A percentile compares a stretch with the other conserved stretches of the same genome.
Conservation (phyloP, 768 basidiomycete species). For the Russula compacta region DNA sequence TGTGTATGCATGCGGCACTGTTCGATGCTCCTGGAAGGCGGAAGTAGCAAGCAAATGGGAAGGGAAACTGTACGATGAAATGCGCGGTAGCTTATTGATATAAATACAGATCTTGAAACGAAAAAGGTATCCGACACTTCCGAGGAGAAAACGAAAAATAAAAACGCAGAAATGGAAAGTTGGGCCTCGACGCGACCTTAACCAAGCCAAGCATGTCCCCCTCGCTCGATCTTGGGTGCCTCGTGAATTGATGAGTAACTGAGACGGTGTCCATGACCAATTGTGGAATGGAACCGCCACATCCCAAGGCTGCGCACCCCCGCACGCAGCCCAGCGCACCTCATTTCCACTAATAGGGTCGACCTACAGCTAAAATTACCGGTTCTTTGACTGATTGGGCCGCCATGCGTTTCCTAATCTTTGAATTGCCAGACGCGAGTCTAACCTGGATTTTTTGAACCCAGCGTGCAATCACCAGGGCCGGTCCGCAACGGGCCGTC, state of each 20-base stretch:
- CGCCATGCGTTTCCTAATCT: neutral
- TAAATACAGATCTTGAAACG: slow-evolving; percentile 16
- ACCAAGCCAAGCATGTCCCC: neutral
- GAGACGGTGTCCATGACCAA: slow-evolving; percentile 7
- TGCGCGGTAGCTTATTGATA: slow-evolving; percentile 6
- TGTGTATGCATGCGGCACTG: slow-evolving; percentile 1
- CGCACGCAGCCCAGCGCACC: neutral
- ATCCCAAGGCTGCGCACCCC: neutral
- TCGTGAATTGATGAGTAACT: slow-evolving; percentile 18
- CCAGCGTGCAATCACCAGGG: neutral
- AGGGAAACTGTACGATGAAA: neutral
- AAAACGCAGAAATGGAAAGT: slow-evolving; percentile 10
- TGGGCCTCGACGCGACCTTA: slow-evolving; percentile 10
- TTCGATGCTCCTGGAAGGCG: neutral
- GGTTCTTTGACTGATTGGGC: neutral
- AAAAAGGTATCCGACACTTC: slow-evolving; percentile 11
- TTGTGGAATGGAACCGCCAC: neutral
- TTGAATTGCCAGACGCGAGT: neutral
- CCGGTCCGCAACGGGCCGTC: slow-evolving; percentile 11
- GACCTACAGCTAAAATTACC: neutral
- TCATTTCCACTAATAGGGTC: neutral
- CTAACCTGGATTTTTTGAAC: neutral
- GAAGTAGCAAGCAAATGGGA: neutral
- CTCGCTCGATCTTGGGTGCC: slow-evolving; percentile 16
- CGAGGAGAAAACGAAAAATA: slow-evolving; percentile 11